Evolutionary conservation across 1,284 basidiomycete genomes (phyloP).

Genomic region (Boletus nobilissimus): DNA sequence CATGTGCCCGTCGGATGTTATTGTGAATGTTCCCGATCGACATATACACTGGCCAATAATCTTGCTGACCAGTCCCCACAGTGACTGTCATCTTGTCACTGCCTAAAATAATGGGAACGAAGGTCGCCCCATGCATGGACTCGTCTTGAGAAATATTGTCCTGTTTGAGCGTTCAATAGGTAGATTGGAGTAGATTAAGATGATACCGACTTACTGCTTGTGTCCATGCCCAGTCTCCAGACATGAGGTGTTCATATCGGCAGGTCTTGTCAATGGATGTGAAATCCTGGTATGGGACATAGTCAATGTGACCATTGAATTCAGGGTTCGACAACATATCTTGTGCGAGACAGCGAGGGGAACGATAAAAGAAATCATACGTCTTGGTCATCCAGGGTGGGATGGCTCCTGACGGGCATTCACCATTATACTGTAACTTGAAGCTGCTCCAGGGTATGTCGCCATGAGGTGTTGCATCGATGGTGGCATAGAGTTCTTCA

Average conservation of each 20-base stretch:
- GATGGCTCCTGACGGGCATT: neutral
- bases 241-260: neutral
- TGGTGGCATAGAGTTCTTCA: conserved; percentile 21
- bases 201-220: neutral
- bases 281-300: conserved; percentile 28
- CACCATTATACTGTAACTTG: conserved; percentile 15
- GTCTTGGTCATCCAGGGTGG: conserved; percentile 27
- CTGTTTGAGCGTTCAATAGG: neutral
- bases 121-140: neutral
- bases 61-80: neutral
- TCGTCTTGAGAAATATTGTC: neutral
- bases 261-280: neutral
- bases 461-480: conserved; percentile 27
- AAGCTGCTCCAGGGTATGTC: conserved; percentile 27
- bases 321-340: conserved; percentile 29
- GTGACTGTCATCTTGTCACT: neutral
- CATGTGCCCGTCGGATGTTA: neutral
- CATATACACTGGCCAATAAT: neutral
- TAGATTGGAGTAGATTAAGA: neutral
- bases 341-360: conserved; percentile 6
- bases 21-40: neutral
- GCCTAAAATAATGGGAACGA: neutral
- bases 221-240: neutral
- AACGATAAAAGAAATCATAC: conserved; percentile 27
- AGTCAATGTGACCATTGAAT: conserved; percentile 33